Evolutionary conservation across 768 basidiomycete species (phyloP), one percentile per base, ranked within the genome.

Genomic region (Daedaleopsis nitida): DNA sequence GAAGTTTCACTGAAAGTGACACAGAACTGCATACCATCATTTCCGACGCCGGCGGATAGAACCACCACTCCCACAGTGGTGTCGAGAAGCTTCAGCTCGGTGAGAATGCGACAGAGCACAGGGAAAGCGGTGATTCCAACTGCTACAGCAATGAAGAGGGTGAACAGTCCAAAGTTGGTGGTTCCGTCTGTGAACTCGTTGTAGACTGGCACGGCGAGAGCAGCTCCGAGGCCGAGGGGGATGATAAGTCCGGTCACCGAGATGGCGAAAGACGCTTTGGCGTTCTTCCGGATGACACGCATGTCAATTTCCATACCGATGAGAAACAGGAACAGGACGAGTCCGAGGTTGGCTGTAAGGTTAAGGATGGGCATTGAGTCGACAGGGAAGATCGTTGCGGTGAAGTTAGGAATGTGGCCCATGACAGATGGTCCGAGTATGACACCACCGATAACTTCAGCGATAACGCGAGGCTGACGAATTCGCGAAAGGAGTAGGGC

Each of bases 391-490:
- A 78, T 74, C 11, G 60, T 69, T 11, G 69, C 59, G 7, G 78
- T 78, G 76, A 94, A 96, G 42, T 78, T 71, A 0, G 91, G 92
- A 60, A 94, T 92, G 27, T 84, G 85, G 3, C 92, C 92, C 82
- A 92, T 85, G 11, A 90, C 83, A 0, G 84, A 80, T 0, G 86
- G 86, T 16, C 69, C 65, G 14, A 97, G 83, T 12, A 98, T 81
- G 65, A 98, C 86, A 21, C 96, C 96, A 0, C 88, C 93, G 57
- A 98, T 84, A 60, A 97, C 89, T 72, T 98, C 96, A 44, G 94
- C 87, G 55, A 97, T 94, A 61, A 98, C 96, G n/a, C 88, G 81
- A 1, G 96, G 96, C 69, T 98, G 96, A 37, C 85, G 86, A 38
- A 96, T 85, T 57, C 81, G 86, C 9, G 77, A 73, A 21, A 97